Base-by-base conservation (phyloP, 2,329 filamentous ascomycete genomes). In the Aspergillus chevalieri region DNA sequence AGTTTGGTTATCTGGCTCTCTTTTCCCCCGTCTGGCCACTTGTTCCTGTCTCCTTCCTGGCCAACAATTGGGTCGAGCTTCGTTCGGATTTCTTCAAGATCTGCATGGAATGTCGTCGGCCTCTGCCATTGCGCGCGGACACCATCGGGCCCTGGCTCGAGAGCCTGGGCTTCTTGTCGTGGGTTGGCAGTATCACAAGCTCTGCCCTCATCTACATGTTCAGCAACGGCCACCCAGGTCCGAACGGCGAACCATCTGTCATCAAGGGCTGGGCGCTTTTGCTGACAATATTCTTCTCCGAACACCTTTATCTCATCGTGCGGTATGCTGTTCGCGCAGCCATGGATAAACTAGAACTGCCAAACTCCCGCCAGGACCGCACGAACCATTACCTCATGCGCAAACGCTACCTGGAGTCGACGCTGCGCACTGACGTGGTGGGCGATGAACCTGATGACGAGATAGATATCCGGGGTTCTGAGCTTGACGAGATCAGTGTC, bases 51-150 rank as follows among this genome's bases (percentile, higher is more conserved):
- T 93, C 87, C 1, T 98, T 97, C 74, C 75, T 97, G 21, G 76
- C 94, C 72, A 98, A 97, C 72, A 94, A 98, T 72, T 97, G 92
- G 90, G 74, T 98, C 49, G 93, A 98, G 67, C 81, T 97, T 42
- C 87, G 93, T 34, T 90, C 89, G 1, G 93, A 98, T 65, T 92
- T 93, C 3, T 81, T 96, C 72, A 98, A 98, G 70, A 97, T 98
- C 62, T 91, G 91, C 57, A 79, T 89, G 52, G 87, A 91, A 68
- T 92, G 89, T 78, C 86, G 91, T 60, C 83, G 93, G 3, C 93
- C 93, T 0, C 89, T 87, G 33, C 93, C 93, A 1, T 88, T 87
- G 79, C 83, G 93, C 48, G 85, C 89, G 2, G 93, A 98, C 69
- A 94, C 88, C 1, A 98, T 98, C 57, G 93, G 93, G 0, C 91